Conservation (phyloP, 176 grass and related monocot species). For the Carex cristatella region DNA sequence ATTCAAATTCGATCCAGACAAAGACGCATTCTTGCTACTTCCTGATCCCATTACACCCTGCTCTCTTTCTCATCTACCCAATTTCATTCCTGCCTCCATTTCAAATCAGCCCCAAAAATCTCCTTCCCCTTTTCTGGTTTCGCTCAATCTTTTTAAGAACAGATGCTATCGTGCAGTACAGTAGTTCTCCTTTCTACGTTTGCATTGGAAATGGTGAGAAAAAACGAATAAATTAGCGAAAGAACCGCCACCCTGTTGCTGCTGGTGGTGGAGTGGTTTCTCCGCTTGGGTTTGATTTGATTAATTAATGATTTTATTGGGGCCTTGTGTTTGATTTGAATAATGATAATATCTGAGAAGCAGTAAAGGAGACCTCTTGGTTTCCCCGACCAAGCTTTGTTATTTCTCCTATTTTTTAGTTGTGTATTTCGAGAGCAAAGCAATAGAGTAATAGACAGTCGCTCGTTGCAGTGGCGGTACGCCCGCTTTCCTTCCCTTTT, state of each 20-base stretch:
- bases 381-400: not conserved
- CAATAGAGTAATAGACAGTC: slow-evolving; percentile 1
- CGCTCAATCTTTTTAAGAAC: not conserved
- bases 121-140: slow-evolving; percentile 7
- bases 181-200: not conserved
- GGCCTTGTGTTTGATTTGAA: slow-evolving; percentile 13
- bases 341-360: not conserved
- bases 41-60: slow-evolving; percentile 36
- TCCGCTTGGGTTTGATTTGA: not conserved
- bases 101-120: not conserved
- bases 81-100: not conserved
- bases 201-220: not conserved
- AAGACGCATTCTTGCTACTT: slow-evolving; percentile 55
- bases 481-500: slow-evolving; percentile 18
- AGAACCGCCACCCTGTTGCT: not conserved
- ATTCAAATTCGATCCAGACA: slow-evolving; percentile 6
- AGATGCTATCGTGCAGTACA: not conserved
- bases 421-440: not conserved
- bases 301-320: slow-evolving; percentile 15
- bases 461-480: slow-evolving; percentile 29
- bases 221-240: not conserved
- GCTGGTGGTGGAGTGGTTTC: not conserved
- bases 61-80: not conserved
- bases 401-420: not conserved
- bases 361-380: not conserved